Evolutionary conservation across 345 rosid genomes (phyloP).

Genomic region (Cardiospermum halicacabum): DNA sequence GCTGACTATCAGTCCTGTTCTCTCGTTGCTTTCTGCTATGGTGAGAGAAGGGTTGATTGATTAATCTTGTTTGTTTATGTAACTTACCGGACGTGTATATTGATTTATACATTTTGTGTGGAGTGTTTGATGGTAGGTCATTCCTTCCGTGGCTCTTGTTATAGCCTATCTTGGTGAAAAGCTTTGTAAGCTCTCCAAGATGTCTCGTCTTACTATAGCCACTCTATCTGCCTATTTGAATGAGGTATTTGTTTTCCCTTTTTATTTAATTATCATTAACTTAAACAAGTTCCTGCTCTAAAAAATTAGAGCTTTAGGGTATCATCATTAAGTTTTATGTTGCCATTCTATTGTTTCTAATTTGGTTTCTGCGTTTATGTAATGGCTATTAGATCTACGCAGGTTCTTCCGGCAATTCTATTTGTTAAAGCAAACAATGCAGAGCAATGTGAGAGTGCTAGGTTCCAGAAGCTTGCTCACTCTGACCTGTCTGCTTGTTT

Average conservation of each 20-base stretch:
- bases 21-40: conserved; percentile 72
- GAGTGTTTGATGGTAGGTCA: conserved; percentile 36
- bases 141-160: conserved; percentile 67
- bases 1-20: conserved; percentile 73
- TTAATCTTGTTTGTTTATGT: conserved; percentile 2
- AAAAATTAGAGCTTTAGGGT: too few species aligned
- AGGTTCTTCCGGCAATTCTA: conserved; percentile 87
- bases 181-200: conserved; percentile 70
- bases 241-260: conserved; percentile 45
- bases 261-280: not conserved
- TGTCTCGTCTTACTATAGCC: conserved; percentile 65
- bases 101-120: not conserved
- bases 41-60: conserved; percentile 35
- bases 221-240: conserved; percentile 76
- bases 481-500: conserved; percentile 54
- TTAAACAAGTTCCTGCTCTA: conserved; percentile 1
- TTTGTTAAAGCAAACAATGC: conserved; percentile 92
- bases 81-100: not conserved
- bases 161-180: conserved; percentile 71
- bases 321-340: not conserved
- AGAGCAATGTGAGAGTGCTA: conserved; percentile 62
- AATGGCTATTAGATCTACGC: not conserved
- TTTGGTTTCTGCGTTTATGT: not conserved
- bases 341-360: not conserved
- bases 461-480: conserved; percentile 69